A percentile compares a stretch with the other conserved stretches of the same genome.
These are phyloP conservation scores for Odontarrhena argentea DNA, from an alignment of 345 rosid genomes.

Conservation along the genomic window DNA sequence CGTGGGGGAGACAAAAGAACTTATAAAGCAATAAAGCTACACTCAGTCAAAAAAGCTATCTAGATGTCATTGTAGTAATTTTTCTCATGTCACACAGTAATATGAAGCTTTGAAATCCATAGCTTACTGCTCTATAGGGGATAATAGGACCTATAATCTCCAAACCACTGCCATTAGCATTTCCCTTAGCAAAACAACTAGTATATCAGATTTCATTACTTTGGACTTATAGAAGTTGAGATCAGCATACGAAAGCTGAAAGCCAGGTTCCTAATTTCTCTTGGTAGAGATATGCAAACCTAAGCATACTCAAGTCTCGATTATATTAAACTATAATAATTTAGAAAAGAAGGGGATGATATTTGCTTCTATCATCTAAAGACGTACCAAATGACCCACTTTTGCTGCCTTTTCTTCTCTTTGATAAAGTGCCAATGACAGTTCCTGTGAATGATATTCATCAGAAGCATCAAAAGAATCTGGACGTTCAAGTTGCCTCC, in stretches of 20 bases:
- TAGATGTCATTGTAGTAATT: conserved; percentile 20
- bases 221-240: conserved; percentile 4
- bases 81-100: conserved; percentile 15
- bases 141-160: not conserved
- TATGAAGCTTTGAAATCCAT: conserved; percentile 6
- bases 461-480: conserved; percentile 89
- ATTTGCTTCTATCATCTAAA: conserved; percentile 35
- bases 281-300: not conserved
- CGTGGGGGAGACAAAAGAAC: conserved; percentile 20
- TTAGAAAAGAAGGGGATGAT: conserved; percentile 1
- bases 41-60: conserved; percentile 22
- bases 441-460: conserved; percentile 87
- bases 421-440: conserved; percentile 70
- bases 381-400: conserved; percentile 66
- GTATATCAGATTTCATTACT: conserved; percentile 12
- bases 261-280: conserved; percentile 3
- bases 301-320: conserved; percentile 17
- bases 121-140: not conserved
- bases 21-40: conserved; percentile 26
- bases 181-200: not conserved
- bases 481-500: conserved; percentile 83
- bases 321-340: not conserved
- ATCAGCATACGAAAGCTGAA: conserved; percentile 1
- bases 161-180: not conserved
- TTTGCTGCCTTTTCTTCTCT: conserved; percentile 72